Percentiles rank a stretch among this genome's conserved stretches.
These are phyloP conservation scores for Saccharomyces kudriavzevii DNA, from an alignment of 805 yeast genomes.

Conservation along the genomic window DNA sequence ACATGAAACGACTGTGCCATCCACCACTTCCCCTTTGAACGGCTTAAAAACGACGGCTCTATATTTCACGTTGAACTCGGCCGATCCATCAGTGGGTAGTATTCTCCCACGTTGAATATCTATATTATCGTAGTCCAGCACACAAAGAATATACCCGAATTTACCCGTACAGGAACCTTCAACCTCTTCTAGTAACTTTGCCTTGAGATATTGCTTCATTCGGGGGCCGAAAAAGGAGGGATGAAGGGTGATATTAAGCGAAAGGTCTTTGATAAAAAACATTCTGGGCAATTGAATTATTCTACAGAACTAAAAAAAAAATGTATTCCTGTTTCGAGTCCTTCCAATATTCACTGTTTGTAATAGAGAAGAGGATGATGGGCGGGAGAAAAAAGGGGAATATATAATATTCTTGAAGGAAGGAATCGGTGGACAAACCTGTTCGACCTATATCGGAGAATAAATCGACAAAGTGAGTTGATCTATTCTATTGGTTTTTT, in stretches of 20 bases:
- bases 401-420: background rate
- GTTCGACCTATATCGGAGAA: background rate
- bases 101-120: constrained; percentile 93
- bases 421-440: background rate
- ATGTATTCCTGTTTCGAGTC: background rate
- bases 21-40: constrained; percentile 97
- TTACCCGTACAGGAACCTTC: constrained; percentile 99
- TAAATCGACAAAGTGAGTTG: background rate
- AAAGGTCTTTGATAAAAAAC: constrained; percentile 68
- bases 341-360: background rate
- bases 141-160: constrained; percentile 95
- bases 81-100: constrained; percentile 85
- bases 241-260: constrained; percentile 85
- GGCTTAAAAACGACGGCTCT: constrained; percentile 98
- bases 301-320: background rate
- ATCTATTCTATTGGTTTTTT: background rate
- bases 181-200: constrained; percentile 86
- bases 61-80: constrained; percentile 92
- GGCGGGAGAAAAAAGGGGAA: background rate
- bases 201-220: constrained; percentile 87
- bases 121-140: constrained; percentile 85
- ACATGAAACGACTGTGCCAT: constrained; percentile 89
- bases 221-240: constrained; percentile 98
- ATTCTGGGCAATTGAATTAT: constrained; percentile 12
- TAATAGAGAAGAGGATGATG: background rate